Evolutionary conservation across 495 filamentous ascomycete genomes (phyloP).

Genomic region (Hypoxylon crocopeplum): DNA sequence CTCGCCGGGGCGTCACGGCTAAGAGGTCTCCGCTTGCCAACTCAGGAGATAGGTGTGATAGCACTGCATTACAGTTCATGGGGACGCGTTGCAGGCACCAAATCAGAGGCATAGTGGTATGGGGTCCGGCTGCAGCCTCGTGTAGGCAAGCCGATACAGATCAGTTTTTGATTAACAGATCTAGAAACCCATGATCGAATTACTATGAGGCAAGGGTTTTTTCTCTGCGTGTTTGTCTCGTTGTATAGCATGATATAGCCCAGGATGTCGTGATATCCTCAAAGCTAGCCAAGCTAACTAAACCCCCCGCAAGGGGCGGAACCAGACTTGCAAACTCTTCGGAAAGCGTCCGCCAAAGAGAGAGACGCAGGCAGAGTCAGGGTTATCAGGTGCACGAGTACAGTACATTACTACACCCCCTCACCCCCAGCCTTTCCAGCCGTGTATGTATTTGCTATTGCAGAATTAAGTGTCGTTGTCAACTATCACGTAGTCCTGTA

Average conservation of each 20-base stretch:
- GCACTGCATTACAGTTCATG: constrained; percentile 25
- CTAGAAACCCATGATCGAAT: constrained; percentile 22
- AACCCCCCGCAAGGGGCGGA: constrained; percentile 32
- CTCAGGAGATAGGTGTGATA: constrained; percentile 29
- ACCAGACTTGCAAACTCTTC: constrained; percentile 30
- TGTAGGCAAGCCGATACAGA: constrained; percentile 16
- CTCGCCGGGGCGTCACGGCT: constrained; percentile 14
- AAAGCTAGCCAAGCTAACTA: constrained; percentile 14
- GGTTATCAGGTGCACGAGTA: constrained; percentile 5
- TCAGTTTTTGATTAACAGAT: constrained; percentile 19
- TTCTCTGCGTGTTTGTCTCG: constrained; percentile 1
- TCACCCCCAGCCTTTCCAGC: neutral
- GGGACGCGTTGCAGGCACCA: constrained; percentile 13
- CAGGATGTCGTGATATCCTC: constrained; percentile 25
- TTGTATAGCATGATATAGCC: constrained; percentile 22
- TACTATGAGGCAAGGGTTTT: constrained; percentile 19
- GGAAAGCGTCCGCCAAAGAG: constrained; percentile 16
- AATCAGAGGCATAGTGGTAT: constrained; percentile 17
- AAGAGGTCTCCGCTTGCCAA: constrained; percentile 24
- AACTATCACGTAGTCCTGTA: neutral
- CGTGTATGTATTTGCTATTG: constrained; percentile 2
- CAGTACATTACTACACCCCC: constrained; percentile 30
- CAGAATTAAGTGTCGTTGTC: constrained; percentile 7
- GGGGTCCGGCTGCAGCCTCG: constrained; percentile 23
- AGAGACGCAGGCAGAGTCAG: constrained; percentile 12